Base-by-base conservation (phyloP, 768 basidiomycete species). In the Brasilioporus rufonigricans region DNA sequence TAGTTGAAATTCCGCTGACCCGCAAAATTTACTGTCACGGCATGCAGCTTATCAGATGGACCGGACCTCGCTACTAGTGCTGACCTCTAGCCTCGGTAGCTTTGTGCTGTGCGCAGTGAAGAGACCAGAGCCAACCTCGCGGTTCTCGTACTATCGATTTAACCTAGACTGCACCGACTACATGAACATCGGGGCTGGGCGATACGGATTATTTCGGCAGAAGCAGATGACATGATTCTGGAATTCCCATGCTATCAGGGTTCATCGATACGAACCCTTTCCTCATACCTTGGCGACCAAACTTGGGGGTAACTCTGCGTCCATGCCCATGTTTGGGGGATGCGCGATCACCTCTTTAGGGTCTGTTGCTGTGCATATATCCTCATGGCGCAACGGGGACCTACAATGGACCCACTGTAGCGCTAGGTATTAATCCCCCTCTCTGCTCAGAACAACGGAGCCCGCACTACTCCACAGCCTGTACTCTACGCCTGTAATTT, bases 271-370 rank as follows among this genome's bases (percentile, higher is more conserved):
- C 21, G 50, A 27, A 4, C 9, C 18, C 14, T 50, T 53, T 33
- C 5, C 23, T 2, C 18, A 29, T 33, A 26, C 53, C 31, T 29
- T 4, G 27, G 36, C 41, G 44, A 49, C 41, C 41, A 27, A 50
- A 59, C 35, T 49, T 50, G 56, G 65, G 56, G 35, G 23, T 31
- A 38, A 33, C 48, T 60, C 67, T 66, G 63, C 65, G 65, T 35
- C 33, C 50, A 58, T 60, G 52, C n/a, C 63, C 39, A 52, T 56
- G 33, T 62, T 55, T 58, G 65, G 54, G 52, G 7, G 57, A 56
- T 65, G 7, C 12, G 51, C 55, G 52, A 33, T 32, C 14, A 18
- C 45, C 35, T 38, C 21, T 10, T 49, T 48, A 39, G 48, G 50
- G 13, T 2, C 3, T 57, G 53, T 53, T 7, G 7, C 21, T 19